Conservation (phyloP, 73 alveolate genomes). For the Tetrahymena malaccensis region DNA sequence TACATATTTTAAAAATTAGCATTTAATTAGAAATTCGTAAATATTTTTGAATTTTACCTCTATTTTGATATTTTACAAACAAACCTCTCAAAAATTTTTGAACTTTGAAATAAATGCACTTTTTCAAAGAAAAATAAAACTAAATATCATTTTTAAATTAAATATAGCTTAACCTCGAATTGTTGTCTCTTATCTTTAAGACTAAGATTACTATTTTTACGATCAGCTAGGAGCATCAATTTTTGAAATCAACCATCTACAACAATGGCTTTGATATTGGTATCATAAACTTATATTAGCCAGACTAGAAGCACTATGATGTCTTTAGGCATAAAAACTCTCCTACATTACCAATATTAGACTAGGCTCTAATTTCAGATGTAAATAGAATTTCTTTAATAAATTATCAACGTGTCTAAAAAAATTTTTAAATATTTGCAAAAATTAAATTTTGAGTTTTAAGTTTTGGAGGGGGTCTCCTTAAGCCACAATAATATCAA, state of each 20-base stretch:
- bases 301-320: not conserved
- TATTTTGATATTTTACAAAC: too few relatives aligned
- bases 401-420: not conserved
- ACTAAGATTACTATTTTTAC: not conserved
- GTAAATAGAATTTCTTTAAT: not conserved
- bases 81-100: too few relatives aligned
- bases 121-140: too few relatives aligned
- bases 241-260: not conserved
- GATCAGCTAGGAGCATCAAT: not conserved
- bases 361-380: not conserved
- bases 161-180: not conserved
- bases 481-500: not conserved
- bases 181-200: not conserved
- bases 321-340: not conserved
- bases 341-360: not conserved
- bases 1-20: not conserved
- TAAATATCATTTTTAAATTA: not conserved
- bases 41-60: too few relatives aligned
- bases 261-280: not conserved
- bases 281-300: not conserved
- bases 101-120: too few relatives aligned
- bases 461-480: not conserved
- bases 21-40: too few relatives aligned
- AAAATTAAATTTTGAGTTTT: not conserved
- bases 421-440: not conserved